Percentiles rank a stretch among this genome's conserved stretches.
phyloP scores from a whole-genome alignment of 2,329 filamentous ascomycete genomes.

The Beauveria pseudobassiana region DNA sequence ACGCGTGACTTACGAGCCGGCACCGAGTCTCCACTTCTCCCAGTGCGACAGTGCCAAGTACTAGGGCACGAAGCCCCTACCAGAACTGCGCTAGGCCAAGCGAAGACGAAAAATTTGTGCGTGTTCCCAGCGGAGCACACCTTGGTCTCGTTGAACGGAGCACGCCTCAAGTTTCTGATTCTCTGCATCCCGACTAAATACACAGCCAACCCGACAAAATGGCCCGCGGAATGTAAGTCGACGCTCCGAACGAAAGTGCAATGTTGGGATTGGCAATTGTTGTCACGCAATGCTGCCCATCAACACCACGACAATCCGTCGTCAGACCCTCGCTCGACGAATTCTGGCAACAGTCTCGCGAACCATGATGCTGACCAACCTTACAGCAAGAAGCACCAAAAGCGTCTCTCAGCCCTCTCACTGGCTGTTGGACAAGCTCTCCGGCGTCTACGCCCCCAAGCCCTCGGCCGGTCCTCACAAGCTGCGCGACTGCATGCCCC shows the following conservation, averaged over 20 bases:
- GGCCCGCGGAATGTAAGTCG: slow-evolving; percentile 56
- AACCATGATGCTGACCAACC: slow-evolving; percentile 24
- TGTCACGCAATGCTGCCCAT: background rate
- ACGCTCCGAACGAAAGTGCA: background rate
- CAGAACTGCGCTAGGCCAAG: slow-evolving; percentile 18
- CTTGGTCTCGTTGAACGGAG: slow-evolving; percentile 15
- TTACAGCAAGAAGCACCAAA: slow-evolving; percentile 95
- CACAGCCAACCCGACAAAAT: slow-evolving; percentile 43
- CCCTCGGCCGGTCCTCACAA: slow-evolving; percentile 91
- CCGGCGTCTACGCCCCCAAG: slow-evolving; percentile 71
- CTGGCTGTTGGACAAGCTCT: slow-evolving; percentile 99
- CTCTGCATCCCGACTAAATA: slow-evolving; percentile 31
- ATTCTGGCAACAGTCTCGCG: too few relatives aligned
- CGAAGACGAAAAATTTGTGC: slow-evolving; percentile 21
- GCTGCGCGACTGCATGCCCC: slow-evolving; percentile 95
- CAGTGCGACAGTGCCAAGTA: background rate
- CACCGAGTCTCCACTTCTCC: background rate
- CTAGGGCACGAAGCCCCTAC: slow-evolving; percentile 30
- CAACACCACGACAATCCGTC: too few relatives aligned
- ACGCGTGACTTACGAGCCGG: slow-evolving; percentile 3
- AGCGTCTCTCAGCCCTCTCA: slow-evolving; percentile 97
- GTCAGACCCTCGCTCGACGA: too few relatives aligned
- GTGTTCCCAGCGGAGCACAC: slow-evolving; percentile 21
- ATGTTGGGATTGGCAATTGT: background rate
- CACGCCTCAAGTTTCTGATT: slow-evolving; percentile 20